Percentiles rank a stretch among this genome's conserved stretches.
phyloP scores from a whole-genome alignment of 1,284 basidiomycete genomes.

The Papiliotrema terrestris region DNA sequence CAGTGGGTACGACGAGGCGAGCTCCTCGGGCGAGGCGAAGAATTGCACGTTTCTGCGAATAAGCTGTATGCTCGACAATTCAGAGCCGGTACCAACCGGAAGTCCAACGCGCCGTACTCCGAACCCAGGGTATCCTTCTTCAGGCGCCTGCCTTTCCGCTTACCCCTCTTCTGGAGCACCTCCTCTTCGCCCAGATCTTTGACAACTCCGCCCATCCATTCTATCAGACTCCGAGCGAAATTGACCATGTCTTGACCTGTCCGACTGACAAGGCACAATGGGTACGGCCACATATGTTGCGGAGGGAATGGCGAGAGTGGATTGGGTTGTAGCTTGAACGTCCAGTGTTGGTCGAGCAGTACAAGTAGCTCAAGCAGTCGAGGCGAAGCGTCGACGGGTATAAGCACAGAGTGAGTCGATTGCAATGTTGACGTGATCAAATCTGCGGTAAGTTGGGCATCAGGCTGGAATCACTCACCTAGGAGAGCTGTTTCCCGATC shows the following conservation, averaged over 20 bases:
- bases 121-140: constrained; percentile 50
- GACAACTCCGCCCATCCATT: constrained; percentile 94
- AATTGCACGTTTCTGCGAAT: constrained; percentile 74
- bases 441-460: constrained; percentile 53
- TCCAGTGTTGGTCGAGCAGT: constrained; percentile 96
- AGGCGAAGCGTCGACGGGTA: constrained; percentile 92
- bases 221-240: constrained; percentile 95
- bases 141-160: constrained; percentile 56
- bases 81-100: constrained; percentile 30
- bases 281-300: constrained; percentile 50
- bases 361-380: constrained; percentile 91
- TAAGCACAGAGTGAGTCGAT: constrained; percentile 76
- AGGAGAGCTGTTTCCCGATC: constrained; percentile 87
- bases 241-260: constrained; percentile 92
- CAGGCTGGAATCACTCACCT: constrained; percentile 54
- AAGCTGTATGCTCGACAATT: not conserved
- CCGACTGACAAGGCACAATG: constrained; percentile 86
- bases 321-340: constrained; percentile 65
- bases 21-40: constrained; percentile 74
- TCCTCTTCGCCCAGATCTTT: constrained; percentile 80
- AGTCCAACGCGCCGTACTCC: constrained; percentile 46
- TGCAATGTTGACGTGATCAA: constrained; percentile 75
- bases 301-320: not conserved
- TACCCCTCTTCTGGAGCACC: constrained; percentile 53
- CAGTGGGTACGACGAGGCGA: constrained; percentile 76